phyloP scores from a whole-genome alignment of 306 rosid genomes.

The Clitoria ternatea region DNA sequence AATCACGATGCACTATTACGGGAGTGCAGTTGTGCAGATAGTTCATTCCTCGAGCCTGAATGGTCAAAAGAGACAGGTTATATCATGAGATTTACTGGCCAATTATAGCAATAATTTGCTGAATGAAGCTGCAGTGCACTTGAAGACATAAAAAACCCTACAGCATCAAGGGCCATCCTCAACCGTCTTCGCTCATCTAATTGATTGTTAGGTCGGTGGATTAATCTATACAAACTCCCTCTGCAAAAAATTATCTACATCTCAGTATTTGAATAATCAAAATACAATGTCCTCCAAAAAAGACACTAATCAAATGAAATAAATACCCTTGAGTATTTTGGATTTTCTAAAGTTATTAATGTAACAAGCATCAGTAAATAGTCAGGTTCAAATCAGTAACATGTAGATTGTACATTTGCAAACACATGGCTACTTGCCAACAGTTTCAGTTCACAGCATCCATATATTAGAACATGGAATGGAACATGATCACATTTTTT shows the following conservation, averaged over 20 bases:
- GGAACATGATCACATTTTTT: background rate
- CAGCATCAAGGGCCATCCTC: constrained; percentile 99
- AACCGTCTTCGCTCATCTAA: constrained; percentile 86
- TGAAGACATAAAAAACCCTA: constrained; percentile 38
- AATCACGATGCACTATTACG: constrained; percentile 90
- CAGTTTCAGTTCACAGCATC: background rate
- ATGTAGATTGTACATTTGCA: background rate
- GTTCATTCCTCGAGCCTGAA: constrained; percentile 99
- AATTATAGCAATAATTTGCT: background rate
- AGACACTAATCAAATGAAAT: background rate
- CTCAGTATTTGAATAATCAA: constrained; percentile 36
- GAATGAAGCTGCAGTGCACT: constrained; percentile 19
- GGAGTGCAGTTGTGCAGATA: constrained; percentile 91
- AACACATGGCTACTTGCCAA: background rate
- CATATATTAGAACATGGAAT: background rate
- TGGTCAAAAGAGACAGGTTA: constrained; percentile 21
- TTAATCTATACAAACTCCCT: constrained; percentile 95
- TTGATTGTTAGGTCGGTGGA: constrained; percentile 98
- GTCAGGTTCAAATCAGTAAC: background rate
- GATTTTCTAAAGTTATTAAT: background rate
- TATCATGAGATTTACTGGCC: constrained; percentile 13
- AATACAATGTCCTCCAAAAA: background rate
- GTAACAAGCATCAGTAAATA: background rate
- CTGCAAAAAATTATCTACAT: constrained; percentile 49
- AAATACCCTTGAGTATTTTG: background rate